Percentiles rank a stretch among this genome's conserved stretches.
Evolutionary conservation across 768 basidiomycete species (phyloP).

Genomic region (Trametes coccinea): DNA sequence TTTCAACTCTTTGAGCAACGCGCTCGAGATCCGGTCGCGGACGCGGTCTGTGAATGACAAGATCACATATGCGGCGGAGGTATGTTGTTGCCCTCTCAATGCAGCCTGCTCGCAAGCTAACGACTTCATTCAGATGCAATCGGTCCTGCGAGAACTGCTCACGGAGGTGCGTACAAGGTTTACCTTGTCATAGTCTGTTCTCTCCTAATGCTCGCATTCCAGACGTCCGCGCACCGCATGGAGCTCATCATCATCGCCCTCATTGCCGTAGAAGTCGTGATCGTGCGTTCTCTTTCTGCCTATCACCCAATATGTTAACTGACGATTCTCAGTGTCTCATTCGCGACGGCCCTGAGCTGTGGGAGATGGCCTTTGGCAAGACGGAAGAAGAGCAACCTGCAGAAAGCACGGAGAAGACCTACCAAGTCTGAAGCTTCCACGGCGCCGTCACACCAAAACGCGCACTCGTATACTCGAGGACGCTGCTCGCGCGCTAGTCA

Average conservation of each 20-base stretch:
- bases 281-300: conserved; percentile 50
- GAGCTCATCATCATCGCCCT: conserved; percentile 94
- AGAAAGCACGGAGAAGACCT: background rate
- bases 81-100: conserved; percentile 24
- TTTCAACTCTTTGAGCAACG: conserved; percentile 82
- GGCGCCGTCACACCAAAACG: no score
- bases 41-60: conserved; percentile 87
- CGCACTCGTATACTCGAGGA: no score
- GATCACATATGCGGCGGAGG: conserved; percentile 87
- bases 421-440: background rate
- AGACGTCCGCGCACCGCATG: conserved; percentile 91
- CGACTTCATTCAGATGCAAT: conserved; percentile 59
- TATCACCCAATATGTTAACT: background rate
- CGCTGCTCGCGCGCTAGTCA: no score
- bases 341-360: conserved; percentile 76
- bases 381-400: conserved; percentile 9
- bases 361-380: conserved; percentile 40
- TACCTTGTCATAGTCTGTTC: background rate
- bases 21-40: conserved; percentile 83
- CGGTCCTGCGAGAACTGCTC: conserved; percentile 82
- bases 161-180: conserved; percentile 61
- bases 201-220: background rate
- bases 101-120: background rate
- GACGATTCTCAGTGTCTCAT: conserved; percentile 58
- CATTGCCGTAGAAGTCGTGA: conserved; percentile 93